Evolutionary conservation across 2,329 filamentous ascomycete genomes (phyloP), one percentile per base, ranked within the genome.

Genomic region (Tolypocladium ovalisporum): DNA sequence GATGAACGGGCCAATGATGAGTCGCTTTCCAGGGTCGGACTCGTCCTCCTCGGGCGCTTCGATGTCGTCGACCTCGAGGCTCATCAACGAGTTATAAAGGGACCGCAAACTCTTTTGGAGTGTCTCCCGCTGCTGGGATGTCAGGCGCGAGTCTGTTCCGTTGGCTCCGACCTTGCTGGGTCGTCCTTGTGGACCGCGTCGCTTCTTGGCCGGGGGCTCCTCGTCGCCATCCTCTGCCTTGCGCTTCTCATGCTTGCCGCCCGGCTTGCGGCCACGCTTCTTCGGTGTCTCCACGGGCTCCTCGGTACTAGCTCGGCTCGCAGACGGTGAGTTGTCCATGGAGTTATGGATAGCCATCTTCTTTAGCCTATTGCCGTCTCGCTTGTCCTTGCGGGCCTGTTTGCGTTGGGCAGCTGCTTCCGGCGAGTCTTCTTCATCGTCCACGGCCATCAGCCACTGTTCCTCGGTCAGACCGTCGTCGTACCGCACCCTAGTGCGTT

Each of bases 391-490:
- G 56, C 89, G 85, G 5, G 90, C 90, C 68, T 91, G 86, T 67
- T 97, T 97, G 44, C 94, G 86, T 39, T 89, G 89, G 40, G 95
- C 92, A 2, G 94, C 94, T 56, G 90, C 92, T 69, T 97, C 94
- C 35, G 96, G 91, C 0, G 85, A 87, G 69, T 99, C 94, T 1
- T 99, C 94, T 54, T 97, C 92, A 60, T 96, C 93, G 69, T 99
- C 94, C 36, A 99, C 93, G 56, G 94, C 94, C 78, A 96, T 93
- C 55, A 97, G 82, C 94, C 94, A 99, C 73, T 99, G 95, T 76
- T 99, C 94, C 75, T 99, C 95, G 0, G 94, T 97, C 35, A 99
- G 84, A 55, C 95, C 94, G 67, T 99, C 94, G 66, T 99, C 94
- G 65, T 99, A 99, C 71, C 88, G 89, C 66, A 97, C 92, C 67